Base-by-base conservation (phyloP, 2,329 filamentous ascomycete genomes). In the Cercospora sesami region DNA sequence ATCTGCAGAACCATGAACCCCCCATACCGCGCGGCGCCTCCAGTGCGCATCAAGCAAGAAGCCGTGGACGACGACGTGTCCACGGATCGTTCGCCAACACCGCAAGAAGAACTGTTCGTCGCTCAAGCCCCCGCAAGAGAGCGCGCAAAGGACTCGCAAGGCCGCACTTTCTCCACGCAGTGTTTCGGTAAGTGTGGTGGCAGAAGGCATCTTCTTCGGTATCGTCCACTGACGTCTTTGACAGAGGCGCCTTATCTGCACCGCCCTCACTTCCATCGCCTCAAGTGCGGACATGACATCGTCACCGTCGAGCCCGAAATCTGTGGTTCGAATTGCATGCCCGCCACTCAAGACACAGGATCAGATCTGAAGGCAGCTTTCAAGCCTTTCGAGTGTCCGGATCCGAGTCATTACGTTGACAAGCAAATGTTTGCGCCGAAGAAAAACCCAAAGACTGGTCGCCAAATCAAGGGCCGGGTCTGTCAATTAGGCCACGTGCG, bases 261-360 rank as follows among this genome's bases (percentile, higher is more conserved):
- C 10, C 67, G 62, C 18, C 63, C 67, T 23, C 63, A 66, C 9
- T 60, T 65, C 28, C 67, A 68, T 39, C 51, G 59, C 8, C 53
- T 68, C 21, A 66, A 23, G 23, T 68, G 67, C 51, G 59, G 60
- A 4, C 67, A 68, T 26, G 63, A 66, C 36, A 63, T 68, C n/a
- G 51, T 42, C 33, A 68, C 67, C 4, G 16, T 28, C 28, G 36
- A 51, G 21, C 31, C 65, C 30, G 63, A 68, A 31, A 45, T 28
- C 16, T 70, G 68, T 45, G 63, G 68, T 4, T 39, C 21, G n/a
- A 66, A 64, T 36, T 62, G 63, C 31, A 23, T 51, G 8, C 60
- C 63, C 6, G 59, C 53, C 0, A 51, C 5, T 21, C 36, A 9
- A 14, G 12, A 21, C n/a, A 59, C 45, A 2, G 42, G 26, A 23